Percentiles rank a stretch among this genome's conserved stretches.
Conservation (phyloP, 1,139 yeast species). For the Candida tropicalis region DNA sequence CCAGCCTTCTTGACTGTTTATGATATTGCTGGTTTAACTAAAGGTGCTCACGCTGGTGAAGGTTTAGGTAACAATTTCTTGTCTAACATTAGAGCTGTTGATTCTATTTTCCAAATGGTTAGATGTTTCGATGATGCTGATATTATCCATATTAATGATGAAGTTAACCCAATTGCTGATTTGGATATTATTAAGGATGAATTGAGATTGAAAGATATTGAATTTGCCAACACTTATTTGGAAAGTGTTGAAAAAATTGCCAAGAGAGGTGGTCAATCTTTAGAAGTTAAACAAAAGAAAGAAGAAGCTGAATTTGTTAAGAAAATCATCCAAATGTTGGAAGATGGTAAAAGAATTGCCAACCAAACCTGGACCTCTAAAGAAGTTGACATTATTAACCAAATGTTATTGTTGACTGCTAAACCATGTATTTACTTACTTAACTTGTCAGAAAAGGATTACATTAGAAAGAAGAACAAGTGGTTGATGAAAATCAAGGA, state of each 20-base stretch:
- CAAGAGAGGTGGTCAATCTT: conserved; percentile 92
- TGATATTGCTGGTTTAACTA: conserved; percentile 97
- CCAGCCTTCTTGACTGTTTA: conserved; percentile 94
- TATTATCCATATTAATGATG: conserved; percentile 97
- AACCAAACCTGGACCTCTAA: conserved; percentile 87
- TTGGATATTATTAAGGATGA: conserved; percentile 90
- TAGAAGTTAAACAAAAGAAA: conserved; percentile 92
- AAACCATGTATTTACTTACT: conserved; percentile 95
- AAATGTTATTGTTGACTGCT: conserved; percentile 88
- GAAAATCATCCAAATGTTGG: conserved; percentile 72
- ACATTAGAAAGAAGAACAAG: conserved; percentile 97
- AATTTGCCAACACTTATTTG: conserved; percentile 87
- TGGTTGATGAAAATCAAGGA: conserved; percentile 86
- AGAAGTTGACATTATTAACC: conserved; percentile 88
- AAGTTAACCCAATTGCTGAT: conserved; percentile 94
- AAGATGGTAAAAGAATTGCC: conserved; percentile 87
- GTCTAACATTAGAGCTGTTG: conserved; percentile 97
- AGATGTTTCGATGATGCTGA: conserved; percentile 99
- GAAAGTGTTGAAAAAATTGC: conserved; percentile 87
- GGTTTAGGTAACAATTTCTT: conserved; percentile 98
- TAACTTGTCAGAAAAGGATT: conserved; percentile 92
- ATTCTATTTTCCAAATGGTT: conserved; percentile 96
- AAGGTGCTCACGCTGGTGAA: conserved; percentile 97
- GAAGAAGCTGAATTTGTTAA: conserved; percentile 86
- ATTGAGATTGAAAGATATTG: conserved; percentile 94